phyloP scores from a whole-genome alignment of 225 moss, liverwort and hornwort species.

The Thuidium tamariscinum region DNA sequence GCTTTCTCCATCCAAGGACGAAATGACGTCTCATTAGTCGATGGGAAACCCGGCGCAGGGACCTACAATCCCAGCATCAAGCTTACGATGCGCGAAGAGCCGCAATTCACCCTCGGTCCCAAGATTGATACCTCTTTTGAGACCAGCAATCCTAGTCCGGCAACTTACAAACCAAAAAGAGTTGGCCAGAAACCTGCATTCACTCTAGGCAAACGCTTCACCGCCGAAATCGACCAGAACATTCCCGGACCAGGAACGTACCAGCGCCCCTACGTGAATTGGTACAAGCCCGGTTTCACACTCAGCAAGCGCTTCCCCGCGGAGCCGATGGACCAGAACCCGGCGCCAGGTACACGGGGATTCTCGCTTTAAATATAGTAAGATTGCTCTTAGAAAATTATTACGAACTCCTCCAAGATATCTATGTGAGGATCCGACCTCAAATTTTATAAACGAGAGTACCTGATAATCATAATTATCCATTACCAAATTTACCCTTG shows the following conservation, averaged over 20 bases:
- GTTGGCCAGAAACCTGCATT: constrained; percentile 5
- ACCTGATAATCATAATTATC: not conserved
- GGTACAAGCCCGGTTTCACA: constrained; percentile 19
- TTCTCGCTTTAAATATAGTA: not conserved
- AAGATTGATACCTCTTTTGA: not conserved
- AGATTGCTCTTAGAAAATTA: not conserved
- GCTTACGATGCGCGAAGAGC: constrained; percentile 25
- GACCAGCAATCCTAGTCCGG: constrained; percentile 17
- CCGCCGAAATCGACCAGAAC: constrained; percentile 1
- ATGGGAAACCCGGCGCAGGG: constrained; percentile 30
- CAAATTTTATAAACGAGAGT: fast-evolving
- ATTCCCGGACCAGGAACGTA: constrained; percentile 29
- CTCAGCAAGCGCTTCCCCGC: constrained; percentile 12
- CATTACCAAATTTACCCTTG: fast-evolving
- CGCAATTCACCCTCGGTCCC: constrained; percentile 7
- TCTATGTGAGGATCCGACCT: fast-evolving
- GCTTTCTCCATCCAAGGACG: constrained; percentile 29
- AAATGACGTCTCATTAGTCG: not conserved
- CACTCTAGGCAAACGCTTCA: constrained; percentile 7
- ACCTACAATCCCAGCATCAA: constrained; percentile 48
- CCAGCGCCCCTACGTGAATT: not conserved
- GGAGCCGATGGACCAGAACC: not conserved
- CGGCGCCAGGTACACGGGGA: not conserved
- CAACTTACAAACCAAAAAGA: constrained; percentile 7
- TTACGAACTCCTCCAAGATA: no score